phyloP scores from a whole-genome alignment of 2,329 filamentous ascomycete species.

The Hymenotorrendiella dingleyae region DNA sequence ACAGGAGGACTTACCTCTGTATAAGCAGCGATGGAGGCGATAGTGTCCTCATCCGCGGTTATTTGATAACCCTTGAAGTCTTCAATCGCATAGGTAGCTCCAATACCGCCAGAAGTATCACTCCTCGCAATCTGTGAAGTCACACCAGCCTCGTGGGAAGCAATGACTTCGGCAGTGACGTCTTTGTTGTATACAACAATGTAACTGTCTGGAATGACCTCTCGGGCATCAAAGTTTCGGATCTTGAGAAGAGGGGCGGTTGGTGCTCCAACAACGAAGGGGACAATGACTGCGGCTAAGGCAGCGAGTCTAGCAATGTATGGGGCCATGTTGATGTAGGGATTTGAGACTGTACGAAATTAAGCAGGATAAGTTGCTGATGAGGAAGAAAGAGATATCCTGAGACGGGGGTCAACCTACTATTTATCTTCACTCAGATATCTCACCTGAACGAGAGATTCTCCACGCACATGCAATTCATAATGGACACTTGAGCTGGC shows the following conservation, averaged over 20 bases:
- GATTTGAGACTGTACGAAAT: too few species aligned
- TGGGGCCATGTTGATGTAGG: slow-evolving; percentile 22
- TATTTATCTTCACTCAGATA: slow-evolving; percentile 3
- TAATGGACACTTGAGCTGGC: neutral
- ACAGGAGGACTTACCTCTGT: slow-evolving; percentile 20
- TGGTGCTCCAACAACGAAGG: slow-evolving; percentile 23
- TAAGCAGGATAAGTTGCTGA: too few species aligned
- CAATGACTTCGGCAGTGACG: slow-evolving; percentile 42
- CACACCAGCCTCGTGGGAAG: slow-evolving; percentile 44
- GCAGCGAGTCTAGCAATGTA: slow-evolving; percentile 25
- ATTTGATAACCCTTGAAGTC: slow-evolving; percentile 26
- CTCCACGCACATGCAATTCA: neutral
- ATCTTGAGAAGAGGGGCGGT: slow-evolving; percentile 24
- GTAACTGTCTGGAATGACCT: slow-evolving; percentile 51
- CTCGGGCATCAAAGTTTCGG: slow-evolving; percentile 41
- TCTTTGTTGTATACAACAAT: slow-evolving; percentile 60
- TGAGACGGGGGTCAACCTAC: neutral
- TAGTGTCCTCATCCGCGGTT: slow-evolving; percentile 21
- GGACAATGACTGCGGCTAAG: slow-evolving; percentile 25
- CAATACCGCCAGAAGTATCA: slow-evolving; percentile 36
- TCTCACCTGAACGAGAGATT: neutral
- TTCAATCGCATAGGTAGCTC: slow-evolving; percentile 23
- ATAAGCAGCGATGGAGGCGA: slow-evolving; percentile 24
- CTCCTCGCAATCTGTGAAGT: slow-evolving; percentile 47
- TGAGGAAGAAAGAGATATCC: neutral